Evolutionary conservation across 2,329 filamentous ascomycete genomes (phyloP).

Genomic region (Coniella lustricola): DNA sequence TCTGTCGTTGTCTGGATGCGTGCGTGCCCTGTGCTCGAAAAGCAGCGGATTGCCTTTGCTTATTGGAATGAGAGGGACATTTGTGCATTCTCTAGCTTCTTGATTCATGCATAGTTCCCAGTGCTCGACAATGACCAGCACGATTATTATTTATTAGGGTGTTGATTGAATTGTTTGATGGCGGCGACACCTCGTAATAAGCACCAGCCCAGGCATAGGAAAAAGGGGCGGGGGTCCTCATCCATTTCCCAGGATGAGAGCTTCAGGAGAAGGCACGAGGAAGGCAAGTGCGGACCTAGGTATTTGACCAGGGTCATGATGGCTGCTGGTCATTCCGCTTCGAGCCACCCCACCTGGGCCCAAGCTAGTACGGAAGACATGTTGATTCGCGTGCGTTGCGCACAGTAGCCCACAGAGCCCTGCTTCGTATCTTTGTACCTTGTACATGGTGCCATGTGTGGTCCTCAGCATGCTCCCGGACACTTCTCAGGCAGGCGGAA

Average conservation of each 20-base stretch:
- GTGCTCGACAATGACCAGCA: too few species aligned
- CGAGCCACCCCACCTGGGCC: not conserved
- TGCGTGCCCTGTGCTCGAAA: not conserved
- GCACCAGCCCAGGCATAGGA: not conserved
- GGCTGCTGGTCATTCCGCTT: not conserved
- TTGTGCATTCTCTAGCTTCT: too few species aligned
- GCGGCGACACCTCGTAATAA: too few species aligned
- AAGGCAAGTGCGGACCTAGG: not conserved
- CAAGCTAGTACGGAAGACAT: not conserved
- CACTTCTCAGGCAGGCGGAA: constrained; percentile 6
- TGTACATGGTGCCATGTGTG: constrained; percentile 1
- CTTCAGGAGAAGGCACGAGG: not conserved
- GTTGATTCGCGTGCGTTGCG: not conserved
- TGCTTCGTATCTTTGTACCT: too few species aligned
- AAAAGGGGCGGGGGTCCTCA: not conserved
- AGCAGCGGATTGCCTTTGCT: too few species aligned
- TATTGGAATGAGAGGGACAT: too few species aligned
- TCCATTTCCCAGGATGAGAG: not conserved
- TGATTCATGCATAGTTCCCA: too few species aligned
- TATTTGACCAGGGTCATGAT: not conserved
- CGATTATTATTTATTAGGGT: too few species aligned
- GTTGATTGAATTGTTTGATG: too few species aligned
- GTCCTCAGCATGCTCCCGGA: constrained; percentile 7
- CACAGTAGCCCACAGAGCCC: not conserved
- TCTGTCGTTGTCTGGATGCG: not conserved